phyloP scores from a whole-genome alignment of 305 asterid species.

The Fraxinus sp. region DNA sequence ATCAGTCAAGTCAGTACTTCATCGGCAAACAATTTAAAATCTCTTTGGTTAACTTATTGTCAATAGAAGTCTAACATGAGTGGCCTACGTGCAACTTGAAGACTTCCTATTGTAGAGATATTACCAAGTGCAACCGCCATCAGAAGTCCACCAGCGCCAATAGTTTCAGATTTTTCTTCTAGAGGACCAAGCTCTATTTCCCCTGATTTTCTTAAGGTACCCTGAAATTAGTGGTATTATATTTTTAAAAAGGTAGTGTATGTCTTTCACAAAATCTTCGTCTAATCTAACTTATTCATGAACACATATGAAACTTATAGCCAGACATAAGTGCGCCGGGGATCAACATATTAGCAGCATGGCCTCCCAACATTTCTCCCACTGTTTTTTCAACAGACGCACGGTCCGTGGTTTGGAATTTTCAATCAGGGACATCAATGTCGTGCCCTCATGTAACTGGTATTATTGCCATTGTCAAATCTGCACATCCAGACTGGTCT shows the following conservation, averaged over 20 bases:
- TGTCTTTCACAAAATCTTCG: background rate
- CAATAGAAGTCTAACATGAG: background rate
- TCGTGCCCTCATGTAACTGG: conserved; percentile 74
- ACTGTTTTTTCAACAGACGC: conserved; percentile 30
- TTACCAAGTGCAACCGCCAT: conserved; percentile 47
- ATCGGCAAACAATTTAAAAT: background rate
- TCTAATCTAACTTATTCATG: background rate
- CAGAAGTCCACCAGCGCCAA: conserved; percentile 46
- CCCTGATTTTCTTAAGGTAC: conserved; percentile 66
- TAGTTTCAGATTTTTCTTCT: conserved; percentile 52
- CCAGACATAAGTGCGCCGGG: conserved; percentile 76
- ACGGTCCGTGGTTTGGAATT: conserved; percentile 50
- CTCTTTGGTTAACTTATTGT: background rate
- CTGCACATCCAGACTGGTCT: conserved; percentile 62
- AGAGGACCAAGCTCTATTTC: conserved; percentile 75
- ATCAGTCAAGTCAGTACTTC: conserved; percentile 4
- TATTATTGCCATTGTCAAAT: conserved; percentile 53
- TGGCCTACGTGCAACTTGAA: conserved; percentile 9
- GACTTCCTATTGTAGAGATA: conserved; percentile 41
- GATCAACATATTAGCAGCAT: conserved; percentile 52
- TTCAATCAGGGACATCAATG: conserved; percentile 65
- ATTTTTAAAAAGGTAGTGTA: background rate
- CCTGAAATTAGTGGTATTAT: background rate
- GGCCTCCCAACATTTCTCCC: conserved; percentile 55
- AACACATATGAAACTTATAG: conserved; percentile 23